Conservation (phyloP, 2,329 filamentous ascomycete genomes). For the Penicillium sp. region DNA sequence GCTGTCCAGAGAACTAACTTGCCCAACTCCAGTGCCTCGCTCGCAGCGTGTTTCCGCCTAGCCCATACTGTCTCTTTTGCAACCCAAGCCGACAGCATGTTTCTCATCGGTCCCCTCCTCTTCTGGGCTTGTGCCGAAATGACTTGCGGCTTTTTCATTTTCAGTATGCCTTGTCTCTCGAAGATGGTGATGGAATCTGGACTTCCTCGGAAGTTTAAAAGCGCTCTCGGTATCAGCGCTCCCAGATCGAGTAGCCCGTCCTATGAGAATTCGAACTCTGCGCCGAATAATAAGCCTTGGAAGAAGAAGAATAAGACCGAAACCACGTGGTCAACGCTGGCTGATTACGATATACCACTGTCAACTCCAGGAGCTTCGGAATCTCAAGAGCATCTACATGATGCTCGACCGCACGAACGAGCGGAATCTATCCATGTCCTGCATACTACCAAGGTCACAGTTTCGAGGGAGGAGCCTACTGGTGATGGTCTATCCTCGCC, state of each 20-base stretch:
- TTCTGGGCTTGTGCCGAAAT: slow-evolving; percentile 52
- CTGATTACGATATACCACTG: not conserved
- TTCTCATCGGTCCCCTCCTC: slow-evolving; percentile 41
- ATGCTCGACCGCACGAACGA: not conserved
- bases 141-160: slow-evolving; percentile 50
- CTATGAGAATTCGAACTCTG: not conserved
- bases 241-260: not conserved
- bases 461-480: not conserved
- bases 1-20: not conserved
- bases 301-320: not conserved
- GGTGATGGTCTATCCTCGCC: not conserved
- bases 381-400: not conserved
- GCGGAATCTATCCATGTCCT: not conserved
- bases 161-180: slow-evolving; percentile 43
- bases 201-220: slow-evolving; percentile 4
- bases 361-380: not conserved
- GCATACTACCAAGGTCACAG: not conserved
- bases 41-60: slow-evolving; percentile 45
- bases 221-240: not conserved
- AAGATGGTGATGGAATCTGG: slow-evolving; percentile 37
- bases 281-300: not conserved
- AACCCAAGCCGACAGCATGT: slow-evolving; percentile 30
- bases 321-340: not conserved
- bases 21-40: slow-evolving; percentile 36
- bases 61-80: slow-evolving; percentile 17